phyloP scores from a whole-genome alignment of 2,329 filamentous ascomycete genomes.

The Raffaelea deltoideospora region DNA sequence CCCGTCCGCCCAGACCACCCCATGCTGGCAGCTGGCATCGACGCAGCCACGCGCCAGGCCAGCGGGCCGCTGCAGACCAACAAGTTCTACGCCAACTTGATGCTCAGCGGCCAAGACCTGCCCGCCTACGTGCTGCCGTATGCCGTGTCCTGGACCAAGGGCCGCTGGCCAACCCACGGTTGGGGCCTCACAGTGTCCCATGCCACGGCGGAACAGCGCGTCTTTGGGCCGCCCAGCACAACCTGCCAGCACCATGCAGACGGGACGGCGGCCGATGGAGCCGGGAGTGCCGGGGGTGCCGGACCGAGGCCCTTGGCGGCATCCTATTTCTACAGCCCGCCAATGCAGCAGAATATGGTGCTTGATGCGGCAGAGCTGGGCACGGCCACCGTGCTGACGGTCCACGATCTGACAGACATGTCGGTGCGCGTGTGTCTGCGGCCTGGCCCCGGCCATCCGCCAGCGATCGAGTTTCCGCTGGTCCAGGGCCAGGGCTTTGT shows the following conservation, averaged over 20 bases:
- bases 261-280: neutral
- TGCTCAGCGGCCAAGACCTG: slow-evolving; percentile 55
- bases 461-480: slow-evolving; percentile 61
- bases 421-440: slow-evolving; percentile 54
- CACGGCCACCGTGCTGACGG: slow-evolving; percentile 38
- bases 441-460: slow-evolving; percentile 27
- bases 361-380: slow-evolving; percentile 66
- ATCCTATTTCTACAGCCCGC: slow-evolving; percentile 64
- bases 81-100: slow-evolving; percentile 72
- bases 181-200: slow-evolving; percentile 72
- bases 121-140: slow-evolving; percentile 66
- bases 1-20: slow-evolving; percentile 38
- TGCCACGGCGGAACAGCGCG: slow-evolving; percentile 49
- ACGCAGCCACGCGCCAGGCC: slow-evolving; percentile 10
- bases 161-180: slow-evolving; percentile 44
- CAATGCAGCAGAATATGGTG: slow-evolving; percentile 67
- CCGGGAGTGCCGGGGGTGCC: neutral
- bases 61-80: slow-evolving; percentile 50
- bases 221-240: slow-evolving; percentile 42
- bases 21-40: slow-evolving; percentile 35
- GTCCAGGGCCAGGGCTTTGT: slow-evolving; percentile 84
- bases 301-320: slow-evolving; percentile 37
- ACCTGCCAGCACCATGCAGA: slow-evolving; percentile 10
- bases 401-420: slow-evolving; percentile 38
- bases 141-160: slow-evolving; percentile 51